Conservation (phyloP, 352 stramenopile genomes). For the Pythium vanterpoolii region DNA sequence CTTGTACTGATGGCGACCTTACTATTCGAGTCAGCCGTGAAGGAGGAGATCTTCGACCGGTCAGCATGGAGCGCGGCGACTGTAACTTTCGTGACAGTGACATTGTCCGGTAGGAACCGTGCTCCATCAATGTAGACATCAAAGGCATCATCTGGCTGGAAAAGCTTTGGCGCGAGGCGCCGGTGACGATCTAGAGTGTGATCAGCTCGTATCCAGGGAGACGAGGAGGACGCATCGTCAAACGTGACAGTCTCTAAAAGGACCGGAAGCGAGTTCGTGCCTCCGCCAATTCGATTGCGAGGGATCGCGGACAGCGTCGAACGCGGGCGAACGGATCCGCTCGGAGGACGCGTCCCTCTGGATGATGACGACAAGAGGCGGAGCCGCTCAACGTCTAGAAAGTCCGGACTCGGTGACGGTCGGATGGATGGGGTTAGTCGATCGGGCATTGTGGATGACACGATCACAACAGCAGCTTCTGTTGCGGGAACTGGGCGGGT, state of each 20-base stretch:
- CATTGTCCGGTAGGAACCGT: slow-evolving; percentile 69
- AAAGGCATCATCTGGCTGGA: slow-evolving; percentile 67
- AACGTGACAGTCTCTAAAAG: slow-evolving; percentile 11
- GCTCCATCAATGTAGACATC: slow-evolving; percentile 78
- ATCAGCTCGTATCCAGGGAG: slow-evolving; percentile 35
- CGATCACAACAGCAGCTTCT: neutral
- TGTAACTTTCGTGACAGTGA: slow-evolving; percentile 68
- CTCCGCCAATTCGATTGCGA: slow-evolving; percentile 6
- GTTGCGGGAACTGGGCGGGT: neutral
- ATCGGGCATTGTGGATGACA: too few relatives aligned
- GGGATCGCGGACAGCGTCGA: slow-evolving; percentile 17
- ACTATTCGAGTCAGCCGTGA: slow-evolving; percentile 28
- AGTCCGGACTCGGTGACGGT: slow-evolving; percentile 9
- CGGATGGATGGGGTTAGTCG: neutral
- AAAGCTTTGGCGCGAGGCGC: slow-evolving; percentile 22
- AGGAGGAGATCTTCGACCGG: slow-evolving; percentile 27
- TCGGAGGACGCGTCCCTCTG: slow-evolving; percentile 5
- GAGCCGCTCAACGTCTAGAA: slow-evolving; percentile 26
- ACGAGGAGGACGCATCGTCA: slow-evolving; percentile 1
- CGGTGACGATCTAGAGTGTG: slow-evolving; percentile 28
- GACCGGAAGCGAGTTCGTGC: neutral
- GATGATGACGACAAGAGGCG: slow-evolving; percentile 27
- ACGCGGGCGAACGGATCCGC: slow-evolving; percentile 6
- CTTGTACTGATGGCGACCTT: slow-evolving; percentile 23
- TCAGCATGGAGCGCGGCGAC: slow-evolving; percentile 56